Percentiles rank a stretch among this genome's conserved stretches.
These are phyloP conservation scores for Ormosia semicastrata DNA, from an alignment of 306 rosid genomes.

Conservation along the genomic window DNA sequence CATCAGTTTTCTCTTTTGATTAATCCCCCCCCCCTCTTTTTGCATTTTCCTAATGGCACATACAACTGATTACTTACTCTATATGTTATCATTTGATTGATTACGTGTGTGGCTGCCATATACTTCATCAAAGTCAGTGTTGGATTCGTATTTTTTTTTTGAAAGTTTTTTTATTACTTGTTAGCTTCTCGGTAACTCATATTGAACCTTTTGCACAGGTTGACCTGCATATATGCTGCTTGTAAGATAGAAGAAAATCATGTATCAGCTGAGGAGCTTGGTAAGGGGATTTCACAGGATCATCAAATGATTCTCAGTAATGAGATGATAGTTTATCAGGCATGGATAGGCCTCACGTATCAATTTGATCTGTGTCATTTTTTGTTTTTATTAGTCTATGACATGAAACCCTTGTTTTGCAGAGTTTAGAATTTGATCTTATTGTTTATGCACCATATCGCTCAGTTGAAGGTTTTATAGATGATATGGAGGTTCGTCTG, in stretches of 20 bases:
- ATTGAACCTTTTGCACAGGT: slow-evolving; percentile 51
- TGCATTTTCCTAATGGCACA: neutral
- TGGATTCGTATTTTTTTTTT: neutral
- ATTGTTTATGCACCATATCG: slow-evolving; percentile 93
- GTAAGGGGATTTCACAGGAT: slow-evolving; percentile 98
- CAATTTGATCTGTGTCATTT: slow-evolving; percentile 10
- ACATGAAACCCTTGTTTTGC: slow-evolving; percentile 35
- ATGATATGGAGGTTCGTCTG: slow-evolving; percentile 69
- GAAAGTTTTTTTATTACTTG: neutral
- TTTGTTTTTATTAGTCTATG: neutral
- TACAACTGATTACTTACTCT: slow-evolving; percentile 1
- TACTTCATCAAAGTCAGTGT: neutral
- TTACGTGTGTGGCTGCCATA: neutral
- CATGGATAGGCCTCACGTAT: slow-evolving; percentile 64
- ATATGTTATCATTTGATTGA: neutral
- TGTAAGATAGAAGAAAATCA: slow-evolving; percentile 99
- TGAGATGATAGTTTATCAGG: slow-evolving; percentile 99
- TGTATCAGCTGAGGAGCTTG: slow-evolving; percentile 99
- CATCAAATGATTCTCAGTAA: slow-evolving; percentile 98
- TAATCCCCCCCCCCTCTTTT: neutral
- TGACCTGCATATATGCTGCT: slow-evolving; percentile 95
- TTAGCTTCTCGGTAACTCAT: neutral
- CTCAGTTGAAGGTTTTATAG: slow-evolving; percentile 71
- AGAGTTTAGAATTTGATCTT: slow-evolving; percentile 94
- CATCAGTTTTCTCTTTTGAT: slow-evolving; percentile 2